Percentiles rank a stretch among this genome's conserved stretches.
phyloP scores from a whole-genome alignment of 2,329 filamentous ascomycete species.

The Drechslerella coelobrocha region DNA sequence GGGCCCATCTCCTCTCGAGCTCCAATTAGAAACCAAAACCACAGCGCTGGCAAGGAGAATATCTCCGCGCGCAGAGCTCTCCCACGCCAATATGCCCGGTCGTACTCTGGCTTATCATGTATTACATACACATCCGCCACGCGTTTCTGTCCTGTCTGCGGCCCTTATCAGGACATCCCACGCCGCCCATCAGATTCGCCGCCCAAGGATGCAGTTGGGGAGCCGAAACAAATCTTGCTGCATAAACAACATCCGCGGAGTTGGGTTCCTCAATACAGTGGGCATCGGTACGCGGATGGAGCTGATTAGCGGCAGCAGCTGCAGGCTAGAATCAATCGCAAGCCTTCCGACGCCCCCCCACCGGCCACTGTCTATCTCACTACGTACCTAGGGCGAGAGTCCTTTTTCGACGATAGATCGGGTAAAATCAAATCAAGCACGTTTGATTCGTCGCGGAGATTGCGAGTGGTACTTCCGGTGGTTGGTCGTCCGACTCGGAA shows the following conservation, averaged over 20 bases:
- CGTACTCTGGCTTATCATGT: not conserved
- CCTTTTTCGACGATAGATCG: not conserved
- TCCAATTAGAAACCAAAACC: too few relatives aligned
- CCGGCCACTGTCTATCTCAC: too few relatives aligned
- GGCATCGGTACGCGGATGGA: not conserved
- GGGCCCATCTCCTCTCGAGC: too few relatives aligned
- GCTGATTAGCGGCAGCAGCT: too few relatives aligned
- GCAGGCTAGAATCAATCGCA: too few relatives aligned
- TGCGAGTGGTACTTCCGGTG: too few relatives aligned
- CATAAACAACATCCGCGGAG: slow-evolving; percentile 1
- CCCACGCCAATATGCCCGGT: not conserved
- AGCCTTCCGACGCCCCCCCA: too few relatives aligned
- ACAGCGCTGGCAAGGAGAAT: not conserved
- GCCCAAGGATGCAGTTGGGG: too few relatives aligned
- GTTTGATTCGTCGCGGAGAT: not conserved
- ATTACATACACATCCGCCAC: not conserved
- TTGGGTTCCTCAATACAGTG: not conserved
- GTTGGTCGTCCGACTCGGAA: not conserved
- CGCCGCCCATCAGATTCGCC: not conserved
- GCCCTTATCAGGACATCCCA: not conserved
- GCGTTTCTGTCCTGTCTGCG: not conserved
- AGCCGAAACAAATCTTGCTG: too few relatives aligned
- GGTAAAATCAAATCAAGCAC: not conserved
- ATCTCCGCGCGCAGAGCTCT: not conserved
- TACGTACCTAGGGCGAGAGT: too few relatives aligned